A percentile compares a stretch with the other conserved stretches of the same genome.
Conservation (phyloP, 139 green algal genomes). For the Edaphochlamys debaryana region DNA sequence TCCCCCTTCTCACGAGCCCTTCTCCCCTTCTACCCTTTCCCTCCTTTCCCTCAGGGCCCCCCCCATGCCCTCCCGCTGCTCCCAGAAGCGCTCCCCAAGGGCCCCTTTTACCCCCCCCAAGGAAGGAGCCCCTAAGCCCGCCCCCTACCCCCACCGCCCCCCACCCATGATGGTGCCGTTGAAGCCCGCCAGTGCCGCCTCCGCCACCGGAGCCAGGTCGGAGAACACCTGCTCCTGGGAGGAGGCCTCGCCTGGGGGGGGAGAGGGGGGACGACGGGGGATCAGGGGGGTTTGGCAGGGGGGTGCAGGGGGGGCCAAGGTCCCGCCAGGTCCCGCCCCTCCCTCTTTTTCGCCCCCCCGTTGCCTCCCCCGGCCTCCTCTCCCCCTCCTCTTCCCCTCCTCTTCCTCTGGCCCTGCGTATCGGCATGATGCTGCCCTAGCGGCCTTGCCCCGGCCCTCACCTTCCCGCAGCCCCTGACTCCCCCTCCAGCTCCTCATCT, state of each 20-base stretch:
- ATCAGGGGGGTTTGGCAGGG: background rate
- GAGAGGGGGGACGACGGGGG: background rate
- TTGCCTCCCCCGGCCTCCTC: too few relatives aligned
- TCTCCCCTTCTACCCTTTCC: too few relatives aligned
- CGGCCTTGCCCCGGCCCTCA: too few relatives aligned
- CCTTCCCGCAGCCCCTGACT: too few relatives aligned
- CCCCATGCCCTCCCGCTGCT: too few relatives aligned
- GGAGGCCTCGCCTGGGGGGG: slow-evolving; percentile 42
- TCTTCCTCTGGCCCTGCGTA: too few relatives aligned
- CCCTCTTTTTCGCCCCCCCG: too few relatives aligned
- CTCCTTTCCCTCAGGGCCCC: too few relatives aligned
- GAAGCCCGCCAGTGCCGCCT: slow-evolving; percentile 60
- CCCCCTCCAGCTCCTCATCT: background rate
- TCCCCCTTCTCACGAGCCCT: too few relatives aligned
- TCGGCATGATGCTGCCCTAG: background rate
- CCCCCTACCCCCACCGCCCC: background rate
- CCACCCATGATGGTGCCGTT: slow-evolving; percentile 68
- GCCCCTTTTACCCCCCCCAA: background rate
- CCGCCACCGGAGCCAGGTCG: slow-evolving; percentile 59
- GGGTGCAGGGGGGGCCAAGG: too few relatives aligned
- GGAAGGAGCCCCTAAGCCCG: background rate
- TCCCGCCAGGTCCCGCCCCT: too few relatives aligned
- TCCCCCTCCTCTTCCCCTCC: too few relatives aligned
- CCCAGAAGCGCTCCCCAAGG: background rate
- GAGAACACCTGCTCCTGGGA: slow-evolving; percentile 66